Conservation (phyloP, 2,329 filamentous ascomycete species). For the Chaetomium globosum region DNA sequence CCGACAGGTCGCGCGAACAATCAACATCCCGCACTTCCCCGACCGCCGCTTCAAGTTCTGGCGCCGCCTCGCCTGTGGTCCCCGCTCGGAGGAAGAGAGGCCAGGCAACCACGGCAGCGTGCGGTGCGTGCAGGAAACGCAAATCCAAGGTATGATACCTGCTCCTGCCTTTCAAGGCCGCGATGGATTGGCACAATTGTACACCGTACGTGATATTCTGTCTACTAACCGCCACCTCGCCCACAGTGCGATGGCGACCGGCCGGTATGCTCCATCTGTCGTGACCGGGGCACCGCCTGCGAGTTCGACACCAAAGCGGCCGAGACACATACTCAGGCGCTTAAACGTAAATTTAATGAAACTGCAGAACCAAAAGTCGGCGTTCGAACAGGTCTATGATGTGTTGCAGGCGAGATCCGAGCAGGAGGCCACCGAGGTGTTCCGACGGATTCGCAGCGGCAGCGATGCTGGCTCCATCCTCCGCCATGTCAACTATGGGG, state of each 20-base stretch:
- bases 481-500: slow-evolving; percentile 43
- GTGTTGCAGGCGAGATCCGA: slow-evolving; percentile 36
- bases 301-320: slow-evolving; percentile 40
- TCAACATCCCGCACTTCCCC: slow-evolving; percentile 10
- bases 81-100: slow-evolving; percentile 27
- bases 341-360: slow-evolving; percentile 42
- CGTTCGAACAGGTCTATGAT: slow-evolving; percentile 40
- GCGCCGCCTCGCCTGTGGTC: slow-evolving; percentile 1
- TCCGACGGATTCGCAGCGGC: slow-evolving; percentile 44
- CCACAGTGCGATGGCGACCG: slow-evolving; percentile 41
- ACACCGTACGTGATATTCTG: not conserved
- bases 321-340: slow-evolving; percentile 41
- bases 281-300: slow-evolving; percentile 38
- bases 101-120: slow-evolving; percentile 38
- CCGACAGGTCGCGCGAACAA: not conserved
- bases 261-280: slow-evolving; percentile 40
- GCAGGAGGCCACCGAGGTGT: slow-evolving; percentile 42
- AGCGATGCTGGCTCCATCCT: slow-evolving; percentile 41
- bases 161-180: not conserved
- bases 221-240: not conserved
- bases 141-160: slow-evolving; percentile 40
- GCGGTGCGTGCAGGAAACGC: slow-evolving; percentile 40
- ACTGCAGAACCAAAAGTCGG: slow-evolving; percentile 37
- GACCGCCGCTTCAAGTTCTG: slow-evolving; percentile 3
- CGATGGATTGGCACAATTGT: not conserved